These are phyloP conservation scores for Arthrocladium fulminans DNA, from an alignment of 2,329 filamentous ascomycete species.

Conservation along the genomic window DNA sequence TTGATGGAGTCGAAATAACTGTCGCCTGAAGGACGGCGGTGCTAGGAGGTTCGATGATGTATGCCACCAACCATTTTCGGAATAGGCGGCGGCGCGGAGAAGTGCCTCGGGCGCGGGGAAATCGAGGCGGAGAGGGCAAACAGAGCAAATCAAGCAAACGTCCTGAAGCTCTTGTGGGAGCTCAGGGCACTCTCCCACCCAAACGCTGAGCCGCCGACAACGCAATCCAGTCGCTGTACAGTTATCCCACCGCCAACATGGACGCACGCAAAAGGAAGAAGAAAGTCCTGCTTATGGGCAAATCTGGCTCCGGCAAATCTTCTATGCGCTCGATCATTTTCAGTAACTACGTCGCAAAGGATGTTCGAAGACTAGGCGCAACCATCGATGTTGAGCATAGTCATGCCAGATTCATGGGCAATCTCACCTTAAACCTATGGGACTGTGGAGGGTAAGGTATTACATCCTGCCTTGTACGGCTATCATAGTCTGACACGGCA, in stretches of 20 bases:
- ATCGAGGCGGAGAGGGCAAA: neutral
- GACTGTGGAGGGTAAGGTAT: constrained; percentile 74
- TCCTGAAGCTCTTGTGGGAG: neutral
- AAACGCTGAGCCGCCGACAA: too few species aligned
- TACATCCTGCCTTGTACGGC: constrained; percentile 9
- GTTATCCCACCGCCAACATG: constrained; percentile 25
- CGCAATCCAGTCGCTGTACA: too few species aligned
- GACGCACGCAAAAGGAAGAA: constrained; percentile 60
- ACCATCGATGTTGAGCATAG: constrained; percentile 98
- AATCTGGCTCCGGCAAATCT: constrained; percentile 93
- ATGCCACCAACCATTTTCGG: neutral
- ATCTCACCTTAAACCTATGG: constrained; percentile 94
- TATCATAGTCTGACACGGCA: constrained; percentile 2
- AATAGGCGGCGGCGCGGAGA: constrained; percentile 4
- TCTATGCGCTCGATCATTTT: constrained; percentile 99
- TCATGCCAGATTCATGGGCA: constrained; percentile 97
- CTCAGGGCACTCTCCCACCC: too few species aligned
- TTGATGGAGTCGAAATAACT: neutral
- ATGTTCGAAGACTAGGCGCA: constrained; percentile 82
- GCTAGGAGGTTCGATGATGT: too few species aligned
- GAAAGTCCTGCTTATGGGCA: constrained; percentile 84
- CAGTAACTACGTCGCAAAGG: constrained; percentile 95
- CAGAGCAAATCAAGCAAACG: neutral
- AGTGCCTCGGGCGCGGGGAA: constrained; percentile 8
- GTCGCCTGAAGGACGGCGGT: neutral